Evolutionary conservation across 148 eudicot genomes (phyloP), one percentile per base, ranked within the genome.

Genomic region (Euryodendron excelsum): DNA sequence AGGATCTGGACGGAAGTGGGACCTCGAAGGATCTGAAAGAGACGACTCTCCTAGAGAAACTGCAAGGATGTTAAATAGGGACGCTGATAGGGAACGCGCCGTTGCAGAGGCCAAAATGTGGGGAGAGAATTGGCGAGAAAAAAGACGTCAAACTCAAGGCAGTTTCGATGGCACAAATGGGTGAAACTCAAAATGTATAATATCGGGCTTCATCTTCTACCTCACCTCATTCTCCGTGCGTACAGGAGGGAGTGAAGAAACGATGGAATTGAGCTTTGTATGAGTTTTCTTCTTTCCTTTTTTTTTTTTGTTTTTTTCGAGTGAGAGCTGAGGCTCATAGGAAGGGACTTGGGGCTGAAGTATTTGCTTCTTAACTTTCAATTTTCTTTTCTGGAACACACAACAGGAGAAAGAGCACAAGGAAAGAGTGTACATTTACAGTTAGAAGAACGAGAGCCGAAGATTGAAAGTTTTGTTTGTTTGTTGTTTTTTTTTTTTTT

Each of bases 71-170:
- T 59, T 86, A 72, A 89, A 85, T 59, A 82, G 79, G 81, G 97
- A 92, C 73, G 72, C 80, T 62, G 93, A 90, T 14, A 86, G 98
- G 68, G 98, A 93, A 83, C 76, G 93, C 21, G 95, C 93, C 4
- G 98, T 93, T 78, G 96, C 96, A 4, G 98, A 91, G 82, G 96
- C 98, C 20, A 93, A 91, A 81, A 86, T 93, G 92, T 93, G 98
- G 96, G 98, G 92, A 33, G 97, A 88, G 70, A 92, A 90, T 78
- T 85, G 84, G 86, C 72, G 92, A 39, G 91, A 89, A 74, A 88
- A 89, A 64, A 78, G 91, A 85, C 80, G 93, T 52, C 90, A 87
- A 87, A 89, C 84, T 15, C 88, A 76, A 75, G 85, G 88, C 37
- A 85, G 85, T 65, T 77, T 79, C 67, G 92, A 85, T 80, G 88